Evolutionary conservation across 345 rosid species (phyloP).

Genomic region (Acer yangbiense): DNA sequence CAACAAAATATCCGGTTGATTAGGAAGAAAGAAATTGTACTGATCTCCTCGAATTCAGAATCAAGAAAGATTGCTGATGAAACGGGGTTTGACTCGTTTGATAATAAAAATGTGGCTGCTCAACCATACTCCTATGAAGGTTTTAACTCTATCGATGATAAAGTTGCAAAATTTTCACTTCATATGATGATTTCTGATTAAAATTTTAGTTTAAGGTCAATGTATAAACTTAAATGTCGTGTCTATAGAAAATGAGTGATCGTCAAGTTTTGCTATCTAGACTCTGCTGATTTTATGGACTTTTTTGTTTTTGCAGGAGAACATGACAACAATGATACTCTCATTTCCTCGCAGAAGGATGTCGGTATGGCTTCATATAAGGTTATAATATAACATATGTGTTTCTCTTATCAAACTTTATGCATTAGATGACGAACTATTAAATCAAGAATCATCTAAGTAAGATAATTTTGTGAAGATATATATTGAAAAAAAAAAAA

Average conservation of each 20-base stretch:
- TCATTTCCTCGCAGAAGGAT: constrained; percentile 5
- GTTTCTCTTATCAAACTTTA: neutral
- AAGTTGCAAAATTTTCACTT: constrained; percentile 8
- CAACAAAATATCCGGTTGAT: constrained; percentile 6
- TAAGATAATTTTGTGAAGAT: neutral
- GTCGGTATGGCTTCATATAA: constrained; percentile 15
- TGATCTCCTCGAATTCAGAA: constrained; percentile 20
- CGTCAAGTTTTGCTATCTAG: constrained; percentile 9
- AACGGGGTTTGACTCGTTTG: constrained; percentile 22
- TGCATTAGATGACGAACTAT: neutral
- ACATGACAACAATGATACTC: constrained; percentile 3
- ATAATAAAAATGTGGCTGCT: constrained; percentile 11
- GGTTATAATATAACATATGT: constrained; percentile 22
- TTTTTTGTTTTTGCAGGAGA: constrained; percentile 20
- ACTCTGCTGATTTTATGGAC: constrained; percentile 14
- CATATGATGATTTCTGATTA: neutral
- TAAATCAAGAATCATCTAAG: neutral
- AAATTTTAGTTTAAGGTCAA: neutral
- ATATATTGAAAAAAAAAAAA: neutral
- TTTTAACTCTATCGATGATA: constrained; percentile 22
- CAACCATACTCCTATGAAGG: constrained; percentile 11
- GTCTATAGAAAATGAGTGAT: constrained; percentile 24
- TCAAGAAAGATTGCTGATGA: constrained; percentile 28
- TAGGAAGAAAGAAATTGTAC: constrained; percentile 1
- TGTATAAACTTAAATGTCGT: neutral